These are phyloP conservation scores for Cucumis cinereus DNA, from an alignment of 306 rosid species.

Conservation along the genomic window DNA sequence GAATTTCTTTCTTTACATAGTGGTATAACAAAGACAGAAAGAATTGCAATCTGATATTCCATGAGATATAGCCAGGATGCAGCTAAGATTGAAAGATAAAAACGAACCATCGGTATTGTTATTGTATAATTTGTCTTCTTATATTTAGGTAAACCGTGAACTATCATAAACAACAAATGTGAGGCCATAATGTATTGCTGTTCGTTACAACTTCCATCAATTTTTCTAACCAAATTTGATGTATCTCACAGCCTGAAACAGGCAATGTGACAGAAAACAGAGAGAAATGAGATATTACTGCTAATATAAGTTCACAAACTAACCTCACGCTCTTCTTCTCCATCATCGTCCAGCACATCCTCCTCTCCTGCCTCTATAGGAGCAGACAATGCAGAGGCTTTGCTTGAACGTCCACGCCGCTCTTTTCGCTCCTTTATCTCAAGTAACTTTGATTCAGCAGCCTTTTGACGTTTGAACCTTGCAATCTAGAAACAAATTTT, in stretches of 20 bases:
- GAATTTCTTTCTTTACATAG: background rate
- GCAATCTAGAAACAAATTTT: slow-evolving; percentile 46
- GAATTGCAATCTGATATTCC: background rate
- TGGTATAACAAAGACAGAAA: background rate
- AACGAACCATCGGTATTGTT: background rate
- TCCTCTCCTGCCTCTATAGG: slow-evolving; percentile 93
- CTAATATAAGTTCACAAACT: background rate
- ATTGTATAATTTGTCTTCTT: background rate
- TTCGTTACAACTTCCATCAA: background rate
- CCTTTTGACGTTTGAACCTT: slow-evolving; percentile 69
- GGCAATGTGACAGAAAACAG: background rate
- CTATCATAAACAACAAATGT: background rate
- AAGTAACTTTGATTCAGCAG: slow-evolving; percentile 78
- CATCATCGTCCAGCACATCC: slow-evolving; percentile 78
- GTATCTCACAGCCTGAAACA: background rate
- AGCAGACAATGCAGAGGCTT: slow-evolving; percentile 83
- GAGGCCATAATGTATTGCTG: background rate
- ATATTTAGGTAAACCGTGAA: background rate
- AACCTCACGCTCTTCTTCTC: slow-evolving; percentile 97
- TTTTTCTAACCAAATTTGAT: background rate
- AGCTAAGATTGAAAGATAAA: background rate
- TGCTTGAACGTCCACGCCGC: slow-evolving; percentile 80
- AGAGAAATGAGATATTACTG: background rate
- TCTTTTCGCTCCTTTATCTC: slow-evolving; percentile 94
- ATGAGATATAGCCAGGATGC: background rate